phyloP scores from a whole-genome alignment of 2,329 filamentous ascomycete species.

The Talaromyces sp. region DNA sequence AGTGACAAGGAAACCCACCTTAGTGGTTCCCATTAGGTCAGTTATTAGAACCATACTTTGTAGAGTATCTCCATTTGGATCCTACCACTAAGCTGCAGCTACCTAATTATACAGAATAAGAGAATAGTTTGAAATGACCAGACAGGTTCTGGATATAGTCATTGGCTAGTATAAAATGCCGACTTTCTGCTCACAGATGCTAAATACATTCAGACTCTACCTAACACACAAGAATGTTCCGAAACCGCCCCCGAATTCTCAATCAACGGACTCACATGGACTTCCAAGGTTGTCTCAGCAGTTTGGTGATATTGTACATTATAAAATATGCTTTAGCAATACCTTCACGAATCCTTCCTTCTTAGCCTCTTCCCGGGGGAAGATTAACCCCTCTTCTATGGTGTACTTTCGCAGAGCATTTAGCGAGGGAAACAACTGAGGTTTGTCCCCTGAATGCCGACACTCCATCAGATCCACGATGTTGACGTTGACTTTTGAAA shows the following conservation, averaged over 20 bases:
- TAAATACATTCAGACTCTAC: background rate
- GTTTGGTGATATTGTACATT: background rate
- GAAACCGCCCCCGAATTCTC: background rate
- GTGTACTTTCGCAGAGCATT: conserved; percentile 23
- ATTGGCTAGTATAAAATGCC: background rate
- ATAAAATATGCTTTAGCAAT: conserved; percentile 21
- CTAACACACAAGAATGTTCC: background rate
- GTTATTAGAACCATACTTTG: background rate
- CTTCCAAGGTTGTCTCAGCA: background rate
- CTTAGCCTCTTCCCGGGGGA: conserved; percentile 20
- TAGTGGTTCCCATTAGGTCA: background rate
- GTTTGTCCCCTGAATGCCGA: conserved; percentile 16
- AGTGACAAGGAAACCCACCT: too few relatives aligned
- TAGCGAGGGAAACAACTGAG: conserved; percentile 20
- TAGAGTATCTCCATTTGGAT: background rate
- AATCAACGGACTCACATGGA: background rate
- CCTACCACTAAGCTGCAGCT: background rate
- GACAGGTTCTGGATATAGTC: background rate
- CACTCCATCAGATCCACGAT: conserved; percentile 31
- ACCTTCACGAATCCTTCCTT: conserved; percentile 23
- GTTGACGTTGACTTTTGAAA: conserved; percentile 28
- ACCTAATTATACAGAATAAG: background rate
- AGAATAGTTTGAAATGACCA: background rate
- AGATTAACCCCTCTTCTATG: background rate
- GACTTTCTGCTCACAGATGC: background rate